A percentile compares a stretch with the other conserved stretches of the same genome.
These are phyloP conservation scores for Colletotrichum tanaceti DNA, from an alignment of 2,329 filamentous ascomycete genomes.

Conservation along the genomic window DNA sequence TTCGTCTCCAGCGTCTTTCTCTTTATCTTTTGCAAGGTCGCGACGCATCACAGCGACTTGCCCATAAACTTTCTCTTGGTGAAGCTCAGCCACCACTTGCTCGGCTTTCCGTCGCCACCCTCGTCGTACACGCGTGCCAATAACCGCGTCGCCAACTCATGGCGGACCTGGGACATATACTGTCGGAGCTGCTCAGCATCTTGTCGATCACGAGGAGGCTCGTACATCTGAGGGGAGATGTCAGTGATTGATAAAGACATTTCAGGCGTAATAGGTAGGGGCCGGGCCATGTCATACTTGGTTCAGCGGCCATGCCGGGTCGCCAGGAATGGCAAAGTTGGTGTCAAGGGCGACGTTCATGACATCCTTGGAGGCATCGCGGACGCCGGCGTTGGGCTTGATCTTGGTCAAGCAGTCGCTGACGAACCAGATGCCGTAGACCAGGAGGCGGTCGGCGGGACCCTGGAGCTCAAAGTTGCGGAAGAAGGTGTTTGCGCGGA, in stretches of 20 bases:
- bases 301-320: constrained; percentile 92
- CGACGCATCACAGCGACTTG: constrained; percentile 75
- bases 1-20: constrained; percentile 8
- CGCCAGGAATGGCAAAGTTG: constrained; percentile 94
- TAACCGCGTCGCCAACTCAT: constrained; percentile 87
- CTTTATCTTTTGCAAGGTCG: neutral
- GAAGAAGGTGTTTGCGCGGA: constrained; percentile 98
- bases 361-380: constrained; percentile 76
- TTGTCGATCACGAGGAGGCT: constrained; percentile 85
- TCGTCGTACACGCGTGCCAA: constrained; percentile 89
- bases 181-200: constrained; percentile 89
- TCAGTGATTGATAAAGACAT: neutral
- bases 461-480: constrained; percentile 99
- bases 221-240: constrained; percentile 75
- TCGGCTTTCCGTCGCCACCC: constrained; percentile 73
- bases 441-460: constrained; percentile 90
- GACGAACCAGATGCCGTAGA: constrained; percentile 96
- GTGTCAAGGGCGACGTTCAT: constrained; percentile 90
- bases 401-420: constrained; percentile 92
- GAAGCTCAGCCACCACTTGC: constrained; percentile 98
- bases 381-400: constrained; percentile 74
- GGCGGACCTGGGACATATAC: constrained; percentile 92
- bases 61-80: constrained; percentile 99
- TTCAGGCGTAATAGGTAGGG: constrained; percentile 25
- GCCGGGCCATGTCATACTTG: constrained; percentile 67